A percentile compares a stretch with the other conserved stretches of the same genome.
These are phyloP conservation scores for Fusarium continuum DNA, from an alignment of 2,329 filamentous ascomycete genomes.

Conservation along the genomic window DNA sequence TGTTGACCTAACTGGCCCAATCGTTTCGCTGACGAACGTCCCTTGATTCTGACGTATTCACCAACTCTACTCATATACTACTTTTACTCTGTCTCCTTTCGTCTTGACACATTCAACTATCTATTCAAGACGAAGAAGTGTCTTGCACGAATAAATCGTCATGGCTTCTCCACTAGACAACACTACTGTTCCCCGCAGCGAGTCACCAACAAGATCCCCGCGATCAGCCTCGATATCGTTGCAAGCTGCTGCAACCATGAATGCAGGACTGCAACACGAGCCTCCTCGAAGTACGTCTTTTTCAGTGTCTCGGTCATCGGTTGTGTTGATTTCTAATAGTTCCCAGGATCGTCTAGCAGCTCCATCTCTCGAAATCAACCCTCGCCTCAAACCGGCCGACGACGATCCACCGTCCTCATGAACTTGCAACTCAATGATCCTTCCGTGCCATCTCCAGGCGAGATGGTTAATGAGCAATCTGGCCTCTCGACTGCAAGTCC, in stretches of 20 bases:
- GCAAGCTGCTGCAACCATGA: conserved; percentile 79
- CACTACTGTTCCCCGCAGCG: conserved; percentile 43
- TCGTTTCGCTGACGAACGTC: conserved; percentile 6
- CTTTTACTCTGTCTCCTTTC: background rate
- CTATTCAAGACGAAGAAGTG: background rate
- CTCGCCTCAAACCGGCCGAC: conserved; percentile 62
- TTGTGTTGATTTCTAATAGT: conserved; percentile 11
- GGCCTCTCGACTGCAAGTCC: conserved; percentile 51
- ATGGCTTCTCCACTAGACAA: conserved; percentile 48
- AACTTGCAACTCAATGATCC: conserved; percentile 80
- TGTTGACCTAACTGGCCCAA: conserved; percentile 18
- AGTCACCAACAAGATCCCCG: conserved; percentile 68
- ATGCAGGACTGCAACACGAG: conserved; percentile 76
- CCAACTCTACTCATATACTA: conserved; percentile 3
- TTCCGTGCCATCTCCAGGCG: conserved; percentile 71
- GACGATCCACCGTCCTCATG: conserved; percentile 75
- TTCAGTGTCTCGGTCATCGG: background rate
- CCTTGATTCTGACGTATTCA: conserved; percentile 17
- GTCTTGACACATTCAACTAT: background rate
- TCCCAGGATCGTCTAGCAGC: conserved; percentile 60
- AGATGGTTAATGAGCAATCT: conserved; percentile 65
- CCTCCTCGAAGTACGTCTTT: conserved; percentile 63
- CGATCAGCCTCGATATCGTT: conserved; percentile 75
- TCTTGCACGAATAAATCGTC: background rate
- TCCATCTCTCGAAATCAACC: conserved; percentile 56